A percentile compares a stretch with the other conserved stretches of the same genome.
phyloP scores from a whole-genome alignment of 352 stramenopile genomes.

The Phytophthora cajani region DNA sequence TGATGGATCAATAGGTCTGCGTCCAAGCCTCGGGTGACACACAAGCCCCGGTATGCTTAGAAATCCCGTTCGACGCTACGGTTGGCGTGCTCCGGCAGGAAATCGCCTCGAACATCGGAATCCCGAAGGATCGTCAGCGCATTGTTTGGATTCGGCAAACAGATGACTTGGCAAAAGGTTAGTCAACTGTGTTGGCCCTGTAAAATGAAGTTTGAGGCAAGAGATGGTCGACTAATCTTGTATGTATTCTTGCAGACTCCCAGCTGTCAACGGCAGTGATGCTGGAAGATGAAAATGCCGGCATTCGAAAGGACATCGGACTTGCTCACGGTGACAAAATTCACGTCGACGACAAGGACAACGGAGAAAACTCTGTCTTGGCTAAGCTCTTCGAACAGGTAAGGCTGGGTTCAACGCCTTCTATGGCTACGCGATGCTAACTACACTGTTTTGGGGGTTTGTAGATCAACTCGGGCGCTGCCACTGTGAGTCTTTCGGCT shows the following conservation, averaged over 20 bases:
- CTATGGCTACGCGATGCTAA: neutral
- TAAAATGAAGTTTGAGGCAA: neutral
- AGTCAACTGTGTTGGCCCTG: neutral
- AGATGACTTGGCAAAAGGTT: constrained; percentile 85
- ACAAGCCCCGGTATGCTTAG: constrained; percentile 78
- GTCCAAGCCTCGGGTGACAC: constrained; percentile 85
- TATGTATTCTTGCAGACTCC: constrained; percentile 51
- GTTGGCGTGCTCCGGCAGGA: constrained; percentile 76
- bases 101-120: constrained; percentile 83
- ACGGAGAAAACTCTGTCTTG: constrained; percentile 80
- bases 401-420: neutral
- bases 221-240: neutral
- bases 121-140: constrained; percentile 81
- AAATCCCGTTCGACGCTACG: constrained; percentile 83
- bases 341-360: constrained; percentile 84
- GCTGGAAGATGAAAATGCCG: constrained; percentile 71
- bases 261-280: constrained; percentile 74
- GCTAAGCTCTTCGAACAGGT: constrained; percentile 86
- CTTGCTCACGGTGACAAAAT: constrained; percentile 91
- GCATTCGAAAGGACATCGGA: constrained; percentile 82
- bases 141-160: constrained; percentile 91
- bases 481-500: constrained; percentile 83
- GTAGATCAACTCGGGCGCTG: constrained; percentile 85
- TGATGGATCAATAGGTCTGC: constrained; percentile 57
- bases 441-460: constrained; percentile 6